Evolutionary conservation across 2,329 filamentous ascomycete genomes (phyloP).

Genomic region (Cordyceps javanica): DNA sequence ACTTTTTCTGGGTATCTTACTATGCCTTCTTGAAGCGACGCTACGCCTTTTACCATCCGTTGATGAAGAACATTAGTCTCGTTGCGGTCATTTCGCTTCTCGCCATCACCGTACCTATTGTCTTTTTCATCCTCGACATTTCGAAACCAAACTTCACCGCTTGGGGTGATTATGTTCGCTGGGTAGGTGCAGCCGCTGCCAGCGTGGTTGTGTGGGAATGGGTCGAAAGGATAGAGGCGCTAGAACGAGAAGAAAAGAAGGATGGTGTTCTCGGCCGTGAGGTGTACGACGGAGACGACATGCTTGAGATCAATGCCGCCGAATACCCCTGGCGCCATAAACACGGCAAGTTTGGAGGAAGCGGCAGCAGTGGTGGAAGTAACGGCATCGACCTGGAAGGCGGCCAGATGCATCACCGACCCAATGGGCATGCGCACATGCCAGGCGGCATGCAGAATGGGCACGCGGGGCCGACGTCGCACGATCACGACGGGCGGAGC

Average conservation of each 20-base stretch:
- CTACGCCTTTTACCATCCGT: slow-evolving; percentile 82
- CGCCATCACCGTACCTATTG: slow-evolving; percentile 80
- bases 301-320: slow-evolving; percentile 60
- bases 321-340: slow-evolving; percentile 44
- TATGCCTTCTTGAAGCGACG: slow-evolving; percentile 88
- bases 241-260: slow-evolving; percentile 90
- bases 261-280: slow-evolving; percentile 87
- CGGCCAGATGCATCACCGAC: slow-evolving; percentile 8
- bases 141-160: slow-evolving; percentile 77
- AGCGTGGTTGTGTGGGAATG: slow-evolving; percentile 98
- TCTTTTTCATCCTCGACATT: slow-evolving; percentile 91
- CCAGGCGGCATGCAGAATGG: slow-evolving; percentile 16
- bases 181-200: slow-evolving; percentile 91
- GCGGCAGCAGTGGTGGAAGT: slow-evolving; percentile 26
- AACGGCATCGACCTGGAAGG: slow-evolving; percentile 17
- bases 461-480: slow-evolving; percentile 16
- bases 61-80: slow-evolving; percentile 84
- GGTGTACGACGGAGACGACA: slow-evolving; percentile 90
- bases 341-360: slow-evolving; percentile 25
- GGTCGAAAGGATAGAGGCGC: slow-evolving; percentile 88
- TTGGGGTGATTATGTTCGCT: slow-evolving; percentile 93
- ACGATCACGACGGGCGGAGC: slow-evolving; percentile 21
- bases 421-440: background rate
- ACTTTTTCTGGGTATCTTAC: slow-evolving; percentile 90
- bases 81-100: slow-evolving; percentile 73